A percentile compares a stretch with the other conserved stretches of the same genome.
Conservation (phyloP, 2,329 filamentous ascomycete genomes). For the Cryphonectria japonica region DNA sequence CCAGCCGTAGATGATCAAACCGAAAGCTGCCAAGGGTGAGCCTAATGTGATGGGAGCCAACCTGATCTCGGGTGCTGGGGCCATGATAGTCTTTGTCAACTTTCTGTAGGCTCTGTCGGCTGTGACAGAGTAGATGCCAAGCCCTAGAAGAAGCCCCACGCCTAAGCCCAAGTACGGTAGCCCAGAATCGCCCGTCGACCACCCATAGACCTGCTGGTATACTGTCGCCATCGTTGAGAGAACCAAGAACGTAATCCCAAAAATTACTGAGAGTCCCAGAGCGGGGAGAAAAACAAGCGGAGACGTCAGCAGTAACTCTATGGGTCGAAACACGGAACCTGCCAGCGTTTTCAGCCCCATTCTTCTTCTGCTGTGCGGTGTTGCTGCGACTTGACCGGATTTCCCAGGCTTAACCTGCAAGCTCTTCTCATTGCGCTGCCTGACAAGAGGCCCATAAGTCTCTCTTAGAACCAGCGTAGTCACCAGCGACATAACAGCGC, state of each 20-base stretch:
- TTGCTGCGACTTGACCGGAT: neutral
- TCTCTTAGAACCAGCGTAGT: neutral
- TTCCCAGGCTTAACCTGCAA: neutral
- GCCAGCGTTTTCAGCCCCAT: neutral
- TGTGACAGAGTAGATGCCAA: neutral
- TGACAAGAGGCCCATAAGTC: neutral
- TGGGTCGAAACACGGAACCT: neutral
- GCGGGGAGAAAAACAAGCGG: neutral
- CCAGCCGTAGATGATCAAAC: constrained; percentile 21
- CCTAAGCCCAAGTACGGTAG: neutral
- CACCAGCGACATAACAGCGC: neutral
- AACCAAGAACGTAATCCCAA: neutral
- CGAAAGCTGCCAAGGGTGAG: neutral
- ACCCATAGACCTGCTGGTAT: neutral
- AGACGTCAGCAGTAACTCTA: neutral
- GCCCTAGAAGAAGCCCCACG: neutral
- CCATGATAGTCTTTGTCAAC: neutral
- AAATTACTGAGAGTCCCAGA: neutral
- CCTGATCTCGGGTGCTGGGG: neutral
- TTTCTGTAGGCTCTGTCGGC: neutral
- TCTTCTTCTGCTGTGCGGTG: neutral
- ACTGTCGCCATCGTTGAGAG: neutral
- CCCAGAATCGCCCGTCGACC: neutral
- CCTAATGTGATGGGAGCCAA: neutral
- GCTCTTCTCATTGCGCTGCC: neutral